Percentiles rank a stretch among this genome's conserved stretches.
These are phyloP conservation scores for Dalechampia spathulata DNA, from an alignment of 441 rosid species.

Conservation along the genomic window DNA sequence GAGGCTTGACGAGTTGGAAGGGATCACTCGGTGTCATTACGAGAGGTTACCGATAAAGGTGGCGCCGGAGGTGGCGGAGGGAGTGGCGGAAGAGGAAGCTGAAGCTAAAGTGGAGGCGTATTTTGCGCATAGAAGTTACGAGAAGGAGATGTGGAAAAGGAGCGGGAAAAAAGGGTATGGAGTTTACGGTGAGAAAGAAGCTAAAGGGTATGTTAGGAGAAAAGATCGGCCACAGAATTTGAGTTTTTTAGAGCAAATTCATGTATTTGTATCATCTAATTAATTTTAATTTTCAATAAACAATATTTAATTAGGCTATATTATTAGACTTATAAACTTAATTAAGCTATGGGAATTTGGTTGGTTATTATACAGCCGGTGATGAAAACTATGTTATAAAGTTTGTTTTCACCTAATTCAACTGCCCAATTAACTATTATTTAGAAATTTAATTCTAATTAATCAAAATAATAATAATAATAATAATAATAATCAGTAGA, in stretches of 20 bases:
- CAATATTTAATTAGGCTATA: too few species aligned
- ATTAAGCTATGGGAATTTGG: too few species aligned
- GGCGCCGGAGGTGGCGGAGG: neutral
- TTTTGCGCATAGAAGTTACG: conserved; percentile 57
- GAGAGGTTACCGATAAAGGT: conserved; percentile 36
- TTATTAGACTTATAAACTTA: too few species aligned
- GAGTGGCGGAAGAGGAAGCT: neutral
- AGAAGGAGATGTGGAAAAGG: conserved; percentile 56
- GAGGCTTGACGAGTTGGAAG: conserved; percentile 67
- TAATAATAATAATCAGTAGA: too few species aligned
- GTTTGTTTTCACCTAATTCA: too few species aligned
- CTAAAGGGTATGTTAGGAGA: conserved; percentile 61
- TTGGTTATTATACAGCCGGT: too few species aligned
- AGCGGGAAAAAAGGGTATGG: conserved; percentile 35
- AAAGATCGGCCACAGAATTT: conserved; percentile 59
- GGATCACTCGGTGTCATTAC: conserved; percentile 59
- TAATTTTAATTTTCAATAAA: neutral
- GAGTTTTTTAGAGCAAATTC: conserved; percentile 63
- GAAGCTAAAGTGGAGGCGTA: conserved; percentile 42
- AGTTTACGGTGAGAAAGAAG: conserved; percentile 51
- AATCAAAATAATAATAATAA: too few species aligned
- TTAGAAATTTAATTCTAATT: too few species aligned
- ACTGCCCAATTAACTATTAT: too few species aligned
- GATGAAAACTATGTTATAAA: too few species aligned
- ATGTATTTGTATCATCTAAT: conserved; percentile 31